Base-by-base conservation (phyloP, 306 rosid genomes). In the Purshia tridentata region DNA sequence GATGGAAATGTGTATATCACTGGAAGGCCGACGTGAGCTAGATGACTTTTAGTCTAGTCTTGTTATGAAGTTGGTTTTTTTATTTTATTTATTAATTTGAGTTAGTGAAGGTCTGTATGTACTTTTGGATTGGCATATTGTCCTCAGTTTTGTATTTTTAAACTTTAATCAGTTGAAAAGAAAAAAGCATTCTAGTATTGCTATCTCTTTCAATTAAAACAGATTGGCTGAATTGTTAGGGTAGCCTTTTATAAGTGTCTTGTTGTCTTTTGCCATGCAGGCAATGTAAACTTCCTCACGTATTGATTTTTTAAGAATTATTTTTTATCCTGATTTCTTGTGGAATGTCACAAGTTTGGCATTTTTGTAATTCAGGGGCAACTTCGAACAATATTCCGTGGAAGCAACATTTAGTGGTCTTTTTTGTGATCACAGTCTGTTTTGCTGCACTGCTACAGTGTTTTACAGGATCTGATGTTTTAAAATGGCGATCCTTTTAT, bases 401-500 rank as follows among this genome's bases (percentile, higher is more conserved):
- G 90, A 74, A 67, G 84, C 88, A 72, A 68, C 77, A 48, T 20
- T n/a, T 84, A 37, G 76, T 88, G 9, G 75, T 72, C 49, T 65
- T 61, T 9, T 90, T 88, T 85, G 65, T 85, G 65, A 56, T 73
- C 66, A 57, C 80, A 39, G 74, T 79, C 75, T 87, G 86, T 74
- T 78, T 79, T 48, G 76, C 88, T 8, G 77, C 89, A 64, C 14
- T 93, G 15, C 73, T 77, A 9, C 98, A 90, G 75, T 93, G 90
- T 76, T 88, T 88, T 48, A 62, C 80, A 0, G 97, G 98, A 56
- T 65, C 85, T 22, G 91, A 93, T 82, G 86, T 93, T 80, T 79
- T 90, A 50, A 83, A 72, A 75, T 90, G 98, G 98, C 86, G 98
- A 83, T 87, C 97, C 37, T 93, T 81, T 78, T 93, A 93, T 72